Evolutionary conservation across 1,139 yeast genomes (phyloP), one percentile per base, ranked within the genome.

Genomic region (Diutina rugosa): DNA sequence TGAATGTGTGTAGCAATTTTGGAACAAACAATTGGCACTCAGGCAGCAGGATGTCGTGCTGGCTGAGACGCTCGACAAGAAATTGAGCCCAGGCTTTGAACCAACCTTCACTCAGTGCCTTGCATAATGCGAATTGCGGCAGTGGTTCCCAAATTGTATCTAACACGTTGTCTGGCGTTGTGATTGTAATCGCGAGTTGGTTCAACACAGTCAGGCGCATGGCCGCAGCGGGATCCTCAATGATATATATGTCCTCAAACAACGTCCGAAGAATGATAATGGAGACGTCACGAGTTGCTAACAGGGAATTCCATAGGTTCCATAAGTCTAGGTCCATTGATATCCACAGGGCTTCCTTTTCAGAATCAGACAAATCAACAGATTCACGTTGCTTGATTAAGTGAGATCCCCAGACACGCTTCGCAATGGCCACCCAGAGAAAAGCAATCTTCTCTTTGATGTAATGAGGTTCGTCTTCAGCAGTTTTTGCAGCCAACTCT

Each of bases 401-500:
- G 58, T 70, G 79, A 55, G 77, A 74, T 9, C 98, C 98, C 99
- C 99, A 95, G 47, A 83, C 79, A 57, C 96, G 78, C 66, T 95
- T 93, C n/a, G 97, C 96, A 12, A 93, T 76, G 49, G 90, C 86
- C 0, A 89, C 97, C 97, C 98, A 91, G 29, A 93, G 71, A 61
- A 82, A 85, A 4, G 98, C 96, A 55, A 91, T 68, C 69, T 95
- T 95, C 65, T 91, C 98, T 65, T 86, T 89, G 57, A 95, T 76
- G 63, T 85, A 95, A 69, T 90, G 93, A 10, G 98, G 97, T 67
- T 93, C 97, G 29, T 72, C 68, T n/a, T 73, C 71, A 18, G 74
- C 68, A 1, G 86, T 78, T 58, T 82, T 79, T 54, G 74, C 74
- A 38, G 91, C 83, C 57, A 93, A 77, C 61, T 90, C 96, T 51